Evolutionary conservation across 176 grass and related monocot genomes (phyloP).

Genomic region (Oryza meyeriana): DNA sequence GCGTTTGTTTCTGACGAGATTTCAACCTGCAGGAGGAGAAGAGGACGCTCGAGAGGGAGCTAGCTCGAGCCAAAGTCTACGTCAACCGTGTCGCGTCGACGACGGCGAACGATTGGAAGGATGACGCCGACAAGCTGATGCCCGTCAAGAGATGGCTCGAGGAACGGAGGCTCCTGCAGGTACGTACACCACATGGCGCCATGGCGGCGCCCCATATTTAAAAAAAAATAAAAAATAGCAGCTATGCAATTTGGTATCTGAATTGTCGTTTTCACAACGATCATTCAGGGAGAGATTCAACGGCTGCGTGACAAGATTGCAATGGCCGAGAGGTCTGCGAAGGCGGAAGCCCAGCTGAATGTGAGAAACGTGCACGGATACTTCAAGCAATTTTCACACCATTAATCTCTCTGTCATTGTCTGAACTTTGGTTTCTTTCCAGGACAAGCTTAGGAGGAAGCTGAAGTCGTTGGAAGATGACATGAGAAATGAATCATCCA

Average conservation of each 20-base stretch:
- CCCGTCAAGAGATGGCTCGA: conserved; percentile 90
- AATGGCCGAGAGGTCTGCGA: conserved; percentile 72
- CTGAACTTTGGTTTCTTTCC: conserved; percentile 18
- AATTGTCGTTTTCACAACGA: conserved; percentile 1
- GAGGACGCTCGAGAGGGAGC: conserved; percentile 80
- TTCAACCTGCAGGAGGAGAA: conserved; percentile 67
- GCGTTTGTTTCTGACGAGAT: neutral
- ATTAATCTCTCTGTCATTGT: neutral
- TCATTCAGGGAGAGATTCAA: conserved; percentile 72
- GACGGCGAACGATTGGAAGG: conserved; percentile 77
- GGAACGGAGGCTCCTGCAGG: conserved; percentile 80
- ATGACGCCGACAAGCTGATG: conserved; percentile 64
- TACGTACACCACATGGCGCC: conserved; percentile 1
- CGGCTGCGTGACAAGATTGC: conserved; percentile 62
- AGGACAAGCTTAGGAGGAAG: conserved; percentile 83
- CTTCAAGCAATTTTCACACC: neutral
- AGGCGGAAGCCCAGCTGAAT: conserved; percentile 70
- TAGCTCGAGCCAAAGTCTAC: conserved; percentile 74
- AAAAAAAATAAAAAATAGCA: neutral
- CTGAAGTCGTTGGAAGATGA: conserved; percentile 72
- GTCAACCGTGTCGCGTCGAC: conserved; percentile 67
- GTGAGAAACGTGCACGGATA: conserved; percentile 36
- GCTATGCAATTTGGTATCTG: neutral
- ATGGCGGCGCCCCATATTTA: neutral
- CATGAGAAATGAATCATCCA: conserved; percentile 45